Evolutionary conservation across 768 basidiomycete species (phyloP).

Genomic region (Amanita thiersii): DNA sequence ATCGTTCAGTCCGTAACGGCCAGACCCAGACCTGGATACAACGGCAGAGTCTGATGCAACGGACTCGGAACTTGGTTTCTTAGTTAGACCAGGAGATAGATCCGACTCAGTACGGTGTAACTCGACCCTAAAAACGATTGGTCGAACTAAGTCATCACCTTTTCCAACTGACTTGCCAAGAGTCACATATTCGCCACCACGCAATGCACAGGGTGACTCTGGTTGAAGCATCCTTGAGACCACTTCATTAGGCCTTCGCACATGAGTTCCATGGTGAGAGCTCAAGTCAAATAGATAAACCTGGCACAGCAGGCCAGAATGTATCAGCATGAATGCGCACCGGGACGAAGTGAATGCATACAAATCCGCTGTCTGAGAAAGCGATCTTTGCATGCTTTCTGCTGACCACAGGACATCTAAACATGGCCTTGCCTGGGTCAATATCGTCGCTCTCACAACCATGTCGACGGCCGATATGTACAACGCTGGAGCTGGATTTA

Average conservation of each 20-base stretch:
- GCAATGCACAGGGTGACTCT: constrained; percentile 47
- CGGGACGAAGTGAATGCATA: constrained; percentile 23
- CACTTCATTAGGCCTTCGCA: constrained; percentile 45
- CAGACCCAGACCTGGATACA: constrained; percentile 33
- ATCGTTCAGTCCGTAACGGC: constrained; percentile 54
- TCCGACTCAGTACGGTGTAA: constrained; percentile 17
- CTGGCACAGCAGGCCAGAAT: constrained; percentile 25
- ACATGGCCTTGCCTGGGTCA: constrained; percentile 46
- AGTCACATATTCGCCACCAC: constrained; percentile 64
- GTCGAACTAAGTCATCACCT: constrained; percentile 50
- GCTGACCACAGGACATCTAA: constrained; percentile 73
- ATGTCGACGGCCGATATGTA: constrained; percentile 66
- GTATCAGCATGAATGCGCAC: constrained; percentile 8
- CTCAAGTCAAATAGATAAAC: constrained; percentile 61
- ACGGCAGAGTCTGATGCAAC: constrained; percentile 5
- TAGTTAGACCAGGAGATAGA: constrained; percentile 8
- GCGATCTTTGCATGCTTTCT: constrained; percentile 72
- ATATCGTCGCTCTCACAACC: constrained; percentile 33
- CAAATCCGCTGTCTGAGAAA: constrained; percentile 64
- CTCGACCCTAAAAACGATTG: constrained; percentile 54
- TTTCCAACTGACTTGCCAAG: constrained; percentile 73
- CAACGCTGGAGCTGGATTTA: constrained; percentile 38
- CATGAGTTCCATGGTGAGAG: constrained; percentile 73
- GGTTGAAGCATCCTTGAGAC: constrained; percentile 40
- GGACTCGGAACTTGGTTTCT: constrained; percentile 14